Percentiles rank a stretch among this genome's conserved stretches.
Evolutionary conservation across 2,329 filamentous ascomycete species (phyloP).

Genomic region (Pseudopyrenochaeta lycopersici): DNA sequence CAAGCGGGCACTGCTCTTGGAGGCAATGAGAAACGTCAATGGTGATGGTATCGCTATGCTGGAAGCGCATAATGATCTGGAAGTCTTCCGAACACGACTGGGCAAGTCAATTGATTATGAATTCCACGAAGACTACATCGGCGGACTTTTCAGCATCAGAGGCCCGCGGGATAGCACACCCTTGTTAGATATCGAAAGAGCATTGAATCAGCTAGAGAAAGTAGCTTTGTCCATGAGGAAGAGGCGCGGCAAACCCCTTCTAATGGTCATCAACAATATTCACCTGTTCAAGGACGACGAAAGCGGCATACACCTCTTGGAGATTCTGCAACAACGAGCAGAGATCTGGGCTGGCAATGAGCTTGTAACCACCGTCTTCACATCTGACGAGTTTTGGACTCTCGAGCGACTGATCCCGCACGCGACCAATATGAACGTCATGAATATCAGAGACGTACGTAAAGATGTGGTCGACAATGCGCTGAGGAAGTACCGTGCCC

Average conservation of each 20-base stretch:
- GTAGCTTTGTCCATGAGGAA: slow-evolving; percentile 78
- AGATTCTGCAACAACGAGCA: slow-evolving; percentile 91
- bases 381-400: slow-evolving; percentile 97
- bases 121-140: slow-evolving; percentile 97
- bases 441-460: slow-evolving; percentile 81
- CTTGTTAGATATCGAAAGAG: slow-evolving; percentile 91
- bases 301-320: slow-evolving; percentile 86
- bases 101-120: slow-evolving; percentile 96
- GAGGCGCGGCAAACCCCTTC: slow-evolving; percentile 71
- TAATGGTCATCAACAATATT: slow-evolving; percentile 92
- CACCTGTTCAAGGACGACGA: slow-evolving; percentile 91
- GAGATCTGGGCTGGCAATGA: slow-evolving; percentile 95
- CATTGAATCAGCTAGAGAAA: slow-evolving; percentile 97
- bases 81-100: slow-evolving; percentile 91
- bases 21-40: slow-evolving; percentile 90
- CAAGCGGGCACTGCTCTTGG: slow-evolving; percentile 92
- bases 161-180: slow-evolving; percentile 92
- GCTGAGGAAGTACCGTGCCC: slow-evolving; percentile 76
- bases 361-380: slow-evolving; percentile 90
- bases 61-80: slow-evolving; percentile 91
- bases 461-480: slow-evolving; percentile 79
- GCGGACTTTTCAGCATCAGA: slow-evolving; percentile 90
- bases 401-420: slow-evolving; percentile 92
- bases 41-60: slow-evolving; percentile 92
- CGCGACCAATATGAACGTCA: slow-evolving; percentile 90